Base-by-base conservation (phyloP, 2,329 filamentous ascomycete genomes). In the Scedosporium minutisporum region DNA sequence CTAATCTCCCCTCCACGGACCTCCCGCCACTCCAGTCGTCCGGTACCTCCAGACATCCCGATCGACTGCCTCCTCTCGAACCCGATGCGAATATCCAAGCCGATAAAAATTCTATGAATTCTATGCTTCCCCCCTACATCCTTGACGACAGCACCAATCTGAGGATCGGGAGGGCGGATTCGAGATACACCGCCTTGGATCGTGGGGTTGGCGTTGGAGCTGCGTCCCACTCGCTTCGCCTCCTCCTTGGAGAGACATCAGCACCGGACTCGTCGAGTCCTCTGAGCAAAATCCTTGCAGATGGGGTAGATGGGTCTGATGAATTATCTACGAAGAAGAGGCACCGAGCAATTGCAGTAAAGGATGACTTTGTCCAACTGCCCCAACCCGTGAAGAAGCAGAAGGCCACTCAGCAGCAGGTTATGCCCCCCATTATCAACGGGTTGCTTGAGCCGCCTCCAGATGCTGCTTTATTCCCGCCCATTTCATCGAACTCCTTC, bases 351-450 rank as follows among this genome's bases (percentile, higher is more conserved):
- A 70, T 79, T 53, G 73, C 78, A 29, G 75, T 74, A 63, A 85
- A 85, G 66, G 85, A 87, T 63, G 84, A 87, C 65, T 83, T 86
- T 65, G 79, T 86, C 44, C 84, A 87, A 69, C 75, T 87, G 16
- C 85, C 85, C 1, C 83, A 87, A 68, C 85, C 84, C 3, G 76
- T 84, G 58, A 87, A 87, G 75, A 87, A 87, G 69, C 83, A 85
- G 67, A 87, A 84, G 69, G 80, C 84, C 3, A 76, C 79, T 12
- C 80, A 82, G 65, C 80, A 83, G 67, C 75, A 78, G 4, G 75
- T 81, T 59, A 82, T 85, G 69, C 85, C 85, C 7, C 85, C 85
- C 61, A 87, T 87, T 65, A 87, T 87, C 70, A 86, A 85, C 64
- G 85, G 84, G 59, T 75, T 88, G 4, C 80, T 83, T 66, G 82